Evolutionary conservation across 2,329 filamentous ascomycete genomes (phyloP).

Genomic region (Neofusicoccum sp.): DNA sequence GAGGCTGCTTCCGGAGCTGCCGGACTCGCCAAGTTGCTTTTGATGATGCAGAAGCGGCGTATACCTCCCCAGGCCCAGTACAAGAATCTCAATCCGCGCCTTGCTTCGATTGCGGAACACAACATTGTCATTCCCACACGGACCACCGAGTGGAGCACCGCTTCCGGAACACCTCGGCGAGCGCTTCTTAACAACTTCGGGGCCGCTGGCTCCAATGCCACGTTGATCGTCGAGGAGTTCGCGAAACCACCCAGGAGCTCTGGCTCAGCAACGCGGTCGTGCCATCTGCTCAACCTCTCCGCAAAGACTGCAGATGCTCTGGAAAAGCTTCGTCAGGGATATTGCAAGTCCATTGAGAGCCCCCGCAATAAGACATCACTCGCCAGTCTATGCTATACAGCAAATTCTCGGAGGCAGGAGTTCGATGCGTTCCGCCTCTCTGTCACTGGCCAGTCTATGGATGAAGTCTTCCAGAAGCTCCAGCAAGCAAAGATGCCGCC

Average conservation of each 20-base stretch:
- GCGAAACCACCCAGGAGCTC: no score
- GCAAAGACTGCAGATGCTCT: neutral
- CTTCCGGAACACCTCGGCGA: slow-evolving; percentile 17
- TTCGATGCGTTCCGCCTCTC: neutral
- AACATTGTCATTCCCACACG: slow-evolving; percentile 25
- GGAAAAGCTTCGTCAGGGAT: neutral
- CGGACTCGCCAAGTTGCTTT: slow-evolving; percentile 31
- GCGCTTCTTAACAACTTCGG: slow-evolving; percentile 30
- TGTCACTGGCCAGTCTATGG: neutral
- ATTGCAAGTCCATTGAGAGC: neutral
- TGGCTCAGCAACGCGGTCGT: neutral
- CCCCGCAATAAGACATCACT: neutral
- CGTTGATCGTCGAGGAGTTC: slow-evolving; percentile 21
- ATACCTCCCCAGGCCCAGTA: slow-evolving; percentile 29
- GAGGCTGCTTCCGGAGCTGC: slow-evolving; percentile 34
- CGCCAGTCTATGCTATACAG: neutral
- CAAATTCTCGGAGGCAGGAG: neutral
- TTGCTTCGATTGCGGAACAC: slow-evolving; percentile 22
- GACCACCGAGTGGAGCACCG: slow-evolving; percentile 22
- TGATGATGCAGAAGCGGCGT: slow-evolving; percentile 26
- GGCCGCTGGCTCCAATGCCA: slow-evolving; percentile 29
- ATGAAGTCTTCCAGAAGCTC: neutral
- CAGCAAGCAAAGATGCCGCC: neutral
- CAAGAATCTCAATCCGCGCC: slow-evolving; percentile 24
- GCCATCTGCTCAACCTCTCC: neutral